Base-by-base conservation (phyloP, 2,329 filamentous ascomycete species). In the Fusarium concolor region DNA sequence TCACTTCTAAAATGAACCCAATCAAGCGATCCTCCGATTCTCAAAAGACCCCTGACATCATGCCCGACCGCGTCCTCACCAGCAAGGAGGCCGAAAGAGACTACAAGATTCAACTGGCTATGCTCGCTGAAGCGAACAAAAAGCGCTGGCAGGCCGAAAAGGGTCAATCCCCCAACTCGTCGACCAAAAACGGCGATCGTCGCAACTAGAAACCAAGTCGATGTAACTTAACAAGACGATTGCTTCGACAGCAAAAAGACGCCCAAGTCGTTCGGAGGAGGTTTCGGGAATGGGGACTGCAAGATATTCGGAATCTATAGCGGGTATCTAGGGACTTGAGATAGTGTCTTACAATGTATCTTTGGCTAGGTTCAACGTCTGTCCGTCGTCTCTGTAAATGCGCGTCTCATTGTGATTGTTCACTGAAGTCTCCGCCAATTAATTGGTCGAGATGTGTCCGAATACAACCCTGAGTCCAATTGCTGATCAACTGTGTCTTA, bases 51-150 rank as follows among this genome's bases (percentile, higher is more conserved):
- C 10, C 3, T 4, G 29, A 42, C 22, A 17, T 31, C 29, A 31
- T 15, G 2, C 46, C 54, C 6, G 2, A 2, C 4, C 15, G 2
- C 8, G 15, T 12, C 3, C 20, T 56, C 4, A 53, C 37, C 0
- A 18, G 26, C 1, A 12, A 54, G 12, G 46, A 12, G 15, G 47
- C 47, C 0, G n/a, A 42, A 11, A 37, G 42, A 11, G 46, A 56
- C 6, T 54, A 42, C 17, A 28, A 28, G 22, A 56, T 35, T 2
- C 54, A 56, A 6, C 54, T 54, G 1, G n/a, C 14, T 3, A 5
- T 56, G 6, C 54, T 56, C 3, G n/a, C 17, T 1, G 0, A 29
- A 5, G 28, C 42, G 14, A 42, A 35, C 6, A 9, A 31, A 29
- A 3, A 1, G 26, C 12, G n/a, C 14, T 24, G 29, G 7, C 4